phyloP scores from a whole-genome alignment of 176 grass and related monocot genomes.

The Ensete ventricosum region DNA sequence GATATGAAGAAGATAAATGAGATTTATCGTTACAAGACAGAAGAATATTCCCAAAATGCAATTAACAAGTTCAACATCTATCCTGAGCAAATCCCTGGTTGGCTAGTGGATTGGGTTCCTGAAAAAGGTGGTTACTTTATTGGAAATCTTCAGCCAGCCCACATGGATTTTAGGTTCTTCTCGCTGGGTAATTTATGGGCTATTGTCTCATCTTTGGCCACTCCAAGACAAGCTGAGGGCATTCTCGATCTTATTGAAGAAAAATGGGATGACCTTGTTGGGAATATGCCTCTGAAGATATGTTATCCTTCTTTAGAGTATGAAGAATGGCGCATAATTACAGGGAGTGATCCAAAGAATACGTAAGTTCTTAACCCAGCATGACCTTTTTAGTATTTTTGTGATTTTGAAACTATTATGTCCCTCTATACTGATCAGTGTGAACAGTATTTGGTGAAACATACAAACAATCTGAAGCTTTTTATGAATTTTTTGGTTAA shows the following conservation, averaged over 20 bases:
- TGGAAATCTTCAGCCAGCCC: constrained; percentile 40
- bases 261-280: constrained; percentile 43
- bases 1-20: constrained; percentile 19
- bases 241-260: constrained; percentile 35
- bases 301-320: constrained; percentile 35
- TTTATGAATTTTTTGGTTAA: no score
- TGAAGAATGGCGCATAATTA: constrained; percentile 46
- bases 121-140: constrained; percentile 17
- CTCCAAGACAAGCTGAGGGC: constrained; percentile 35
- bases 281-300: constrained; percentile 43
- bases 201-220: constrained; percentile 33
- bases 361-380: constrained; percentile 26
- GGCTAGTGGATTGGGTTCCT: constrained; percentile 21
- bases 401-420: background rate
- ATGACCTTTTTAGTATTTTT: background rate
- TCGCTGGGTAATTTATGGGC: constrained; percentile 42
- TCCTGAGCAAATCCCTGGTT: constrained; percentile 17
- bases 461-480: no score
- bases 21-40: constrained; percentile 18
- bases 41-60: constrained; percentile 21
- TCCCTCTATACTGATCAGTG: no score
- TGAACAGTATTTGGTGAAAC: no score
- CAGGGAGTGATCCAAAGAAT: constrained; percentile 40
- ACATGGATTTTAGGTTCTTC: constrained; percentile 51
- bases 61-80: constrained; percentile 23